These are phyloP conservation scores for Salinomyces thailandicus DNA, from an alignment of 2,329 filamentous ascomycete genomes.

Conservation along the genomic window DNA sequence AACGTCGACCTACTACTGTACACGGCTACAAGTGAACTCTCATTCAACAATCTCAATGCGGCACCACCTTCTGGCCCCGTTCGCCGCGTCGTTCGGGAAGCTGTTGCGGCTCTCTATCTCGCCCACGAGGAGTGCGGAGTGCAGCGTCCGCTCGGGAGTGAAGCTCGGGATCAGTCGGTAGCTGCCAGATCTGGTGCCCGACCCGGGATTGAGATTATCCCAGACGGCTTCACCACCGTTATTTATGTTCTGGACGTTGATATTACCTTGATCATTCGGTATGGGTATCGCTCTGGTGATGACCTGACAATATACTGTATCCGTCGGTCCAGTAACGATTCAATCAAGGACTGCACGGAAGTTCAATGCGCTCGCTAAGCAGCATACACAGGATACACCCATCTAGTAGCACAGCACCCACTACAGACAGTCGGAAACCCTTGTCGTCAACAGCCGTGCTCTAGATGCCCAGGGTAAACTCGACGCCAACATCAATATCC, in stretches of 20 bases:
- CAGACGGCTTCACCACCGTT: too few relatives aligned
- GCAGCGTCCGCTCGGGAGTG: background rate
- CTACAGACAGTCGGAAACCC: background rate
- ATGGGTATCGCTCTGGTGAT: too few relatives aligned
- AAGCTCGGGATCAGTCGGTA: background rate
- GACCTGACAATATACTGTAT: too few relatives aligned
- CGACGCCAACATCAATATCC: conserved; percentile 93
- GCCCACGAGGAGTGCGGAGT: background rate
- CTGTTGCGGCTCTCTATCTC: background rate
- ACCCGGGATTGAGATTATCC: too few relatives aligned
- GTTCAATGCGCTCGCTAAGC: background rate
- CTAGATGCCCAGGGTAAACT: conserved; percentile 90
- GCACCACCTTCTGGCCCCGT: background rate
- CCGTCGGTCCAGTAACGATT: too few relatives aligned
- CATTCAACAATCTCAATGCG: too few relatives aligned
- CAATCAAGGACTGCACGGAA: too few relatives aligned
- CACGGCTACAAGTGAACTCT: too few relatives aligned
- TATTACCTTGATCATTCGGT: too few relatives aligned
- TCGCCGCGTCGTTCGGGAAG: background rate
- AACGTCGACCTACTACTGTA: background rate
- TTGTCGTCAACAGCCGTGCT: background rate
- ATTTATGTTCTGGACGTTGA: too few relatives aligned
- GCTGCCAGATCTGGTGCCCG: too few relatives aligned
- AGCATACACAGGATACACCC: background rate
- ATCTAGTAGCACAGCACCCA: background rate